phyloP scores from a whole-genome alignment of 257 asterid genomes.

The Cruciata laevipes region DNA sequence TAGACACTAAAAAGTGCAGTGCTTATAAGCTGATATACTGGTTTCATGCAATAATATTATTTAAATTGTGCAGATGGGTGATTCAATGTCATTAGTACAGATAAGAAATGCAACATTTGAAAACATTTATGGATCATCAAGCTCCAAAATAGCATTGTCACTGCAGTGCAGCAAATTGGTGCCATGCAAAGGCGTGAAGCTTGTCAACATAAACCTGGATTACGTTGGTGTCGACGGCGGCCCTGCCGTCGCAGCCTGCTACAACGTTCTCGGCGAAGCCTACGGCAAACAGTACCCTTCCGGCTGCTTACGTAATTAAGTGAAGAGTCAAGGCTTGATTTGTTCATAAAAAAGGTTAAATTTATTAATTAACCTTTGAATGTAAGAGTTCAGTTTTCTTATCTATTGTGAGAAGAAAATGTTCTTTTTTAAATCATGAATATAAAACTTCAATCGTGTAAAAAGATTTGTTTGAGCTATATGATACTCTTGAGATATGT shows the following conservation, averaged over 20 bases:
- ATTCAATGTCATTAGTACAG: slow-evolving; percentile 29
- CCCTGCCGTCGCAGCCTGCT: slow-evolving; percentile 30
- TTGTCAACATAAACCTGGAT: slow-evolving; percentile 35
- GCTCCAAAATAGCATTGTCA: slow-evolving; percentile 35
- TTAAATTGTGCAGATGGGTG: not conserved
- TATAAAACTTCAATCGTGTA: not conserved
- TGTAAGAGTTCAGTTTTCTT: too few relatives aligned
- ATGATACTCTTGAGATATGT: too few relatives aligned
- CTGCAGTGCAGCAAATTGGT: slow-evolving; percentile 38
- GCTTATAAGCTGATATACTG: too few relatives aligned
- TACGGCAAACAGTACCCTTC: slow-evolving; percentile 39
- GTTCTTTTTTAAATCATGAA: not conserved
- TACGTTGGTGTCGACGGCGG: slow-evolving; percentile 22
- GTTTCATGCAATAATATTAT: too few relatives aligned
- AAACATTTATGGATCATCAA: slow-evolving; percentile 55
- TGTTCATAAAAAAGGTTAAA: too few relatives aligned
- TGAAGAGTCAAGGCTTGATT: too few relatives aligned
- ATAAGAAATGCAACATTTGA: slow-evolving; percentile 45
- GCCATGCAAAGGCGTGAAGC: slow-evolving; percentile 52
- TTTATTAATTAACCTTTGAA: not conserved
- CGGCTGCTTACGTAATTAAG: slow-evolving; percentile 30
- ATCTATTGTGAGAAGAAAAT: too few relatives aligned
- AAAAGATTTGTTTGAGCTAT: too few relatives aligned
- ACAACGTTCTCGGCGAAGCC: slow-evolving; percentile 38
- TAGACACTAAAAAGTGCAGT: too few relatives aligned